Conservation (phyloP, 345 rosid species). For the Linum lewisii region DNA sequence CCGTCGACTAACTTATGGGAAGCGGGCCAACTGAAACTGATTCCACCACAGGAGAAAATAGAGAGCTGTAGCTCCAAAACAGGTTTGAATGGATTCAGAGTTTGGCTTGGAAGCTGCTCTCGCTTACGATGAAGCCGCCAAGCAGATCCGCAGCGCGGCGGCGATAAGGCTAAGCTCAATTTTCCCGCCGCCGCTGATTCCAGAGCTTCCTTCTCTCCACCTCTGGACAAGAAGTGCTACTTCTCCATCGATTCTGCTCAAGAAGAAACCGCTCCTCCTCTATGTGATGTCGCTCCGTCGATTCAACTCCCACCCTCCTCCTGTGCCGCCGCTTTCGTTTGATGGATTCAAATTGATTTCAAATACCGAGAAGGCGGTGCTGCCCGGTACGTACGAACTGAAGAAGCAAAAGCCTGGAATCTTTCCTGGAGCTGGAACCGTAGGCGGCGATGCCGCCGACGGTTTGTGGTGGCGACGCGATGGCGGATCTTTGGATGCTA, state of each 20-base stretch:
- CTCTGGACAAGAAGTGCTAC: constrained; percentile 42
- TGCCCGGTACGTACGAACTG: constrained; percentile 26
- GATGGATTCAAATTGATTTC: not conserved
- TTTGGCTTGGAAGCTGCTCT: constrained; percentile 97
- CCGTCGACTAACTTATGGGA: too few species aligned
- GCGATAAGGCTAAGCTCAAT: constrained; percentile 90
- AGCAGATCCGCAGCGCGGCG: constrained; percentile 85
- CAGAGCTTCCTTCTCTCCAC: constrained; percentile 9
- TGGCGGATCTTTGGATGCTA: constrained; percentile 58
- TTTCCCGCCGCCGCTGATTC: constrained; percentile 29
- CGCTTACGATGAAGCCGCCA: constrained; percentile 85
- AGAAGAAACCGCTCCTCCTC: constrained; percentile 19
- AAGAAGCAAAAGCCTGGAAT: constrained; percentile 50
- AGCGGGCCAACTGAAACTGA: too few species aligned
- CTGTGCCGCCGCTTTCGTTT: not conserved
- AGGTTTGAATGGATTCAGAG: constrained; percentile 34
- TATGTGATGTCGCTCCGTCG: too few species aligned
- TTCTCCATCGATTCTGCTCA: not conserved
- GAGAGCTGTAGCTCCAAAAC: too few species aligned
- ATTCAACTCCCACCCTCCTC: too few species aligned
- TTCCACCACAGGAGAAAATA: too few species aligned
- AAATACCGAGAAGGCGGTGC: not conserved
- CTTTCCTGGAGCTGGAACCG: constrained; percentile 45
- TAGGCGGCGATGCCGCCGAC: too few species aligned
- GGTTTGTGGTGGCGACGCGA: not conserved